A percentile compares a stretch with the other conserved stretches of the same genome.
These are phyloP conservation scores for Amyloporia xantha DNA, from an alignment of 768 basidiomycete species.

Conservation along the genomic window DNA sequence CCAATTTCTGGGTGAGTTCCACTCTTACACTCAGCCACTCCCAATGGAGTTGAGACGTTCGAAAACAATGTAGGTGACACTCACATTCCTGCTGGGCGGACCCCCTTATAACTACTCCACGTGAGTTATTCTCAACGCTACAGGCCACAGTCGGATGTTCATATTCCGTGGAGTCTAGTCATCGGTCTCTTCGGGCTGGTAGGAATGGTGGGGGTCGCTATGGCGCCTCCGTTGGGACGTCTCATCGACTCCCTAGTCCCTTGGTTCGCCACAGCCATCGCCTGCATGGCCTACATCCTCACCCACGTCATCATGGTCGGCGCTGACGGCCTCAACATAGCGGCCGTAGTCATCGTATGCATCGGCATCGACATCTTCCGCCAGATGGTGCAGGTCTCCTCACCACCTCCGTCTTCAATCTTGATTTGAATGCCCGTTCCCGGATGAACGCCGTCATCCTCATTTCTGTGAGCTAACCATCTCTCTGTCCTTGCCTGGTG, in stretches of 20 bases:
- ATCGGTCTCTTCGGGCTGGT: conserved; percentile 46
- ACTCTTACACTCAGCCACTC: neutral
- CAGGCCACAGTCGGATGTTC: neutral
- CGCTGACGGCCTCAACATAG: conserved; percentile 64
- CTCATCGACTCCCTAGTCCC: conserved; percentile 65
- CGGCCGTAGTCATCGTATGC: conserved; percentile 61
- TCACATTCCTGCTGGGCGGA: conserved; percentile 80
- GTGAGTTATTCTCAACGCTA: conserved; percentile 28
- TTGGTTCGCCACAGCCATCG: conserved; percentile 68
- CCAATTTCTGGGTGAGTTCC: conserved; percentile 31
- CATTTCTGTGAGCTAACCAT: conserved; percentile 40
- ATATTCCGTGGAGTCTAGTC: conserved; percentile 27
- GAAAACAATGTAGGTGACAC: conserved; percentile 27
- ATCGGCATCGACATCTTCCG: conserved; percentile 68
- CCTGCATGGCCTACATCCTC: conserved; percentile 37
- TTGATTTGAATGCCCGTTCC: conserved; percentile 25
- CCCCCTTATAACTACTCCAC: conserved; percentile 72
- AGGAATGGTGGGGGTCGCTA: conserved; percentile 53
- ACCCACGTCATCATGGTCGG: conserved; percentile 61
- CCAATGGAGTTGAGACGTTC: neutral
- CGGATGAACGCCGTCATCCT: conserved; percentile 74
- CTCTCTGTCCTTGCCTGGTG: neutral
- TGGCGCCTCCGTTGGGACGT: conserved; percentile 63
- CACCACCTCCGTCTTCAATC: conserved; percentile 43
- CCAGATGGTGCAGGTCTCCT: conserved; percentile 71